Evolutionary conservation across 2,329 filamentous ascomycete species (phyloP).

Genomic region (Pestalotiopsis sp.): DNA sequence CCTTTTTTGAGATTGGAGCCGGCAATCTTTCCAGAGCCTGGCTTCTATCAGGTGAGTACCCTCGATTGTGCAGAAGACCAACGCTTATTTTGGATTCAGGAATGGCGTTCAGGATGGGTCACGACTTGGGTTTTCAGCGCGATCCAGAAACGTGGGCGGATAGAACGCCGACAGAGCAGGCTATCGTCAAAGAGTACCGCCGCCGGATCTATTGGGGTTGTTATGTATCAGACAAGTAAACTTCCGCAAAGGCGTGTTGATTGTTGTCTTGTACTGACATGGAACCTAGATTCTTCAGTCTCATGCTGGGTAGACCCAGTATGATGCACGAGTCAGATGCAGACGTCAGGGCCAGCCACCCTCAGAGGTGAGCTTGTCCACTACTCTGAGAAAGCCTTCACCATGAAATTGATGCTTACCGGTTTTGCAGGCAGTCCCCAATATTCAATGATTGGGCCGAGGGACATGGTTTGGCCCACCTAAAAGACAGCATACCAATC

Average conservation of each 20-base stretch:
- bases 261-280: neutral
- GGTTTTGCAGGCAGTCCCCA: neutral
- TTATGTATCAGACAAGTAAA: slow-evolving; percentile 11
- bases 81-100: slow-evolving; percentile 10
- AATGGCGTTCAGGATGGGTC: slow-evolving; percentile 20
- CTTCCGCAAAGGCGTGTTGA: neutral
- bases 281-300: neutral
- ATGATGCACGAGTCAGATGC: slow-evolving; percentile 7
- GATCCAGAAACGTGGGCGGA: slow-evolving; percentile 11
- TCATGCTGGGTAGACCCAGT: slow-evolving; percentile 1
- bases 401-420: neutral
- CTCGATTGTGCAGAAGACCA: neutral
- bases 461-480: neutral
- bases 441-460: neutral
- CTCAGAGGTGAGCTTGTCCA: neutral
- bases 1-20: slow-evolving; percentile 15
- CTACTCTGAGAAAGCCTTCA: neutral
- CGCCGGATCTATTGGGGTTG: slow-evolving; percentile 11
- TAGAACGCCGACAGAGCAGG: neutral
- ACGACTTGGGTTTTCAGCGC: slow-evolving; percentile 17
- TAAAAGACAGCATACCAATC: neutral
- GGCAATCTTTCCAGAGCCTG: slow-evolving; percentile 17
- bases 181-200: slow-evolving; percentile 5
- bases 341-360: neutral
- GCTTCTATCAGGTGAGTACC: slow-evolving; percentile 15